These are phyloP conservation scores for Lobosporangium transversale DNA, from an alignment of 192 early-diverging fungal genomes.

Conservation along the genomic window DNA sequence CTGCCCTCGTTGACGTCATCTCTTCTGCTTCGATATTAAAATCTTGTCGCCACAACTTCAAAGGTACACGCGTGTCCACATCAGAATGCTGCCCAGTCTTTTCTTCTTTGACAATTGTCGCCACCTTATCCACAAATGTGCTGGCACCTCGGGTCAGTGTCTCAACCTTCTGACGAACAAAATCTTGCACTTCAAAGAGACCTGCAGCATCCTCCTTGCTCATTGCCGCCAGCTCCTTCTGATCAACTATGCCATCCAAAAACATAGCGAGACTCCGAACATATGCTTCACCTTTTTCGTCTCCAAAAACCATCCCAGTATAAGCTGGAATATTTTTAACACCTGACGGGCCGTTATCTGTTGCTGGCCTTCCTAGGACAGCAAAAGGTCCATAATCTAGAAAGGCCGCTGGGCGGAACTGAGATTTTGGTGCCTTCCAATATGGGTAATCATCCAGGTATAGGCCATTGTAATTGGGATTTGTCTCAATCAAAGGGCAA, in stretches of 20 bases:
- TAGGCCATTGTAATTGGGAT: constrained; percentile 16
- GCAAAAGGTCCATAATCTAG: constrained; percentile 54
- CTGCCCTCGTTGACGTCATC: too few relatives aligned
- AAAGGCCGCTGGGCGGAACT: constrained; percentile 12
- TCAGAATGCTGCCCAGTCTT: constrained; percentile 11
- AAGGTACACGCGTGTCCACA: constrained; percentile 30
- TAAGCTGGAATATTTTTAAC: constrained; percentile 51
- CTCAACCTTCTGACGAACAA: constrained; percentile 47
- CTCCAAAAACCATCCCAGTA: constrained; percentile 66
- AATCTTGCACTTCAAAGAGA: constrained; percentile 41
- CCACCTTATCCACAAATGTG: constrained; percentile 48
- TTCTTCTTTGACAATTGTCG: constrained; percentile 40
- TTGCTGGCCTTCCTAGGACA: constrained; percentile 18
- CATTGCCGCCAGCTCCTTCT: constrained; percentile 12
- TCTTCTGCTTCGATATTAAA: constrained; percentile 3
- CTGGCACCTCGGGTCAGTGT: constrained; percentile 57
- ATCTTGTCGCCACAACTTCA: constrained; percentile 30
- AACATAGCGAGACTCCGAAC: constrained; percentile 66
- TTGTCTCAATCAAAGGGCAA: constrained; percentile 9
- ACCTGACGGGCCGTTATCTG: constrained; percentile 16
- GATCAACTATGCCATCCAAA: constrained; percentile 37
- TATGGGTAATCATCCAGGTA: constrained; percentile 50
- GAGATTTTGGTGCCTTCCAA: constrained; percentile 8
- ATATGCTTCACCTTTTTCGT: constrained; percentile 68
- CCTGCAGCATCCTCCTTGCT: constrained; percentile 15